phyloP scores from a whole-genome alignment of 108 stramenopile genomes.

The Seminavis robusta region DNA sequence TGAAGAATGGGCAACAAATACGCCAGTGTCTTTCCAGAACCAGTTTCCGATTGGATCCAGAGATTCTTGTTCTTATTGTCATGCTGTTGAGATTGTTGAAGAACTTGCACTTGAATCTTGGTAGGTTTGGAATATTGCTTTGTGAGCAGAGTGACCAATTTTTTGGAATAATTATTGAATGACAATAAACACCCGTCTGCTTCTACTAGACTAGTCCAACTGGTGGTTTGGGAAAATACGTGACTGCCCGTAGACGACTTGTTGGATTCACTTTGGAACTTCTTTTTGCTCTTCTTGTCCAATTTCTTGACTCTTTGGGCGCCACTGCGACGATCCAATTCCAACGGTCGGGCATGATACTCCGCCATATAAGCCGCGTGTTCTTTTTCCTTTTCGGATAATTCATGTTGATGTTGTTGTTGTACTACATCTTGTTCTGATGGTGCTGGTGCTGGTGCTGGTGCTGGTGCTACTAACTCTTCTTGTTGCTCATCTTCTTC shows the following conservation, averaged over 20 bases:
- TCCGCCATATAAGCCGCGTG: constrained; percentile 69
- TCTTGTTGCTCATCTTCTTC: too few relatives aligned
- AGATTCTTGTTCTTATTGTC: constrained; percentile 43
- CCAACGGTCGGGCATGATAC: constrained; percentile 83
- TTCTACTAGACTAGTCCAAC: too few relatives aligned
- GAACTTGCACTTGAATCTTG: constrained; percentile 52
- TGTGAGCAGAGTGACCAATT: constrained; percentile 27
- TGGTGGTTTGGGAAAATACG: too few relatives aligned
- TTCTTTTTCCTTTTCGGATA: constrained; percentile 34
- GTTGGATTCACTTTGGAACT: too few relatives aligned
- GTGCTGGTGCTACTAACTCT: too few relatives aligned
- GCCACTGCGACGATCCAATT: constrained; percentile 68
- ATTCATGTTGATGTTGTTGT: not conserved
- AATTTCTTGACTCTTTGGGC: constrained; percentile 35
- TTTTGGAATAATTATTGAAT: too few relatives aligned
- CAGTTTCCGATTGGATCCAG: constrained; percentile 90
- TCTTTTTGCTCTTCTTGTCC: too few relatives aligned
- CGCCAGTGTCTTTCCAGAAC: constrained; percentile 87
- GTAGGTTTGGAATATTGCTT: constrained; percentile 54
- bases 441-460: too few relatives aligned
- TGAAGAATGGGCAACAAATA: constrained; percentile 81
- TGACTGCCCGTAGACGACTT: too few relatives aligned
- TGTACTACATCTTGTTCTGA: not conserved
- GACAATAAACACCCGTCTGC: too few relatives aligned
- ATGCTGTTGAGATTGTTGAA: not conserved